A percentile compares a stretch with the other conserved stretches of the same genome.
Evolutionary conservation across 495 filamentous ascomycete species (phyloP).

Genomic region (Aspergillus sclerotiicarbonarius): DNA sequence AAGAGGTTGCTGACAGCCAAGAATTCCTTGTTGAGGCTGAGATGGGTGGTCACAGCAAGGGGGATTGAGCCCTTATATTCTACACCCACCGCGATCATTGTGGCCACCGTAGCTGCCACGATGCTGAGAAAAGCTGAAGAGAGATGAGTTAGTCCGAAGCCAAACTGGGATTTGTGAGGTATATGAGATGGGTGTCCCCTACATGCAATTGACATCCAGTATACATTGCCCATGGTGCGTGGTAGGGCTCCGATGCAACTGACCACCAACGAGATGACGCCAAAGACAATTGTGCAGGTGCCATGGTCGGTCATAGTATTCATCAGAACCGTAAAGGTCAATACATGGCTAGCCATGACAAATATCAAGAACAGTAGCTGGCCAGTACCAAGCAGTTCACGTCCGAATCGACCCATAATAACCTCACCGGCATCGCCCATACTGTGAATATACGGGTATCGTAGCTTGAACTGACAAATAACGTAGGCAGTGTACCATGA

Average conservation of each 20-base stretch:
- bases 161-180: not conserved
- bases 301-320: conserved; percentile 62
- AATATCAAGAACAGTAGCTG: conserved; percentile 65
- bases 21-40: conserved; percentile 43
- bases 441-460: conserved; percentile 62
- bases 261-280: conserved; percentile 61
- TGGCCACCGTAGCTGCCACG: conserved; percentile 54
- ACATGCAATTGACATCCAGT: conserved; percentile 59
- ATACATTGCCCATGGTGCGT: conserved; percentile 58
- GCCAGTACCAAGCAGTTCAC: conserved; percentile 58
- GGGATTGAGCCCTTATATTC: conserved; percentile 26
- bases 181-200: conserved; percentile 11
- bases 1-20: conserved; percentile 70
- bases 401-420: conserved; percentile 60
- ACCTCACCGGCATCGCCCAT: conserved; percentile 71
- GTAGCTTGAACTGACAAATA: conserved; percentile 58
- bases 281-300: conserved; percentile 67
- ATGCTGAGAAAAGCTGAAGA: conserved; percentile 31
- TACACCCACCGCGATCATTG: conserved; percentile 66
- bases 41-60: conserved; percentile 27
- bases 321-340: conserved; percentile 72
- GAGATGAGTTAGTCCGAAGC: not conserved
- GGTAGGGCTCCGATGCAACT: conserved; percentile 63
- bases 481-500: conserved; percentile 77
- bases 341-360: conserved; percentile 69